Conservation (phyloP, 2,329 filamentous ascomycete species). For the Ilyonectria mors-panacis region DNA sequence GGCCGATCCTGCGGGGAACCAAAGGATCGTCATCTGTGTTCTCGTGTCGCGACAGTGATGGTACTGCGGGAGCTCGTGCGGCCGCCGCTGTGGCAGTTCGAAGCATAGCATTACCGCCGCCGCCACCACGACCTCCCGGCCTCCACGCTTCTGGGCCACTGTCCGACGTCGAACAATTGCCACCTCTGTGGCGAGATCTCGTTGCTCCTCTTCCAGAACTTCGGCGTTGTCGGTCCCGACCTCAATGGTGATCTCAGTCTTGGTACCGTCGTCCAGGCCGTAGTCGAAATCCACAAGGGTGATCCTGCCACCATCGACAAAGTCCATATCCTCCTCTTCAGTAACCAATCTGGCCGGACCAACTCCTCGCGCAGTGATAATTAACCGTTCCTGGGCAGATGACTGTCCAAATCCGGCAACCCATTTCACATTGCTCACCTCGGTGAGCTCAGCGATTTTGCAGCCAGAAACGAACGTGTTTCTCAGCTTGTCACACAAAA, state of each 20-base stretch:
- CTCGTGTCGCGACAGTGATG: slow-evolving; percentile 49
- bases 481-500: slow-evolving; percentile 76
- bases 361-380: slow-evolving; percentile 82
- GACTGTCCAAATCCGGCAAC: slow-evolving; percentile 69
- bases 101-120: slow-evolving; percentile 55
- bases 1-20: slow-evolving; percentile 64
- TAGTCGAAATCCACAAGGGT: slow-evolving; percentile 83
- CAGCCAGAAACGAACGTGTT: slow-evolving; percentile 80
- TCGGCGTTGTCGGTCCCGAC: slow-evolving; percentile 80
- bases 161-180: slow-evolving; percentile 84
- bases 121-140: slow-evolving; percentile 52
- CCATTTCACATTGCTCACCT: slow-evolving; percentile 80
- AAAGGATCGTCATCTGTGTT: slow-evolving; percentile 67
- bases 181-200: slow-evolving; percentile 83
- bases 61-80: slow-evolving; percentile 46
- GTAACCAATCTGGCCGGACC: slow-evolving; percentile 69
- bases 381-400: slow-evolving; percentile 69
- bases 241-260: slow-evolving; percentile 77
- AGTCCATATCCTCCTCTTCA: slow-evolving; percentile 80
- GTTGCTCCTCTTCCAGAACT: slow-evolving; percentile 78
- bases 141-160: slow-evolving; percentile 73
- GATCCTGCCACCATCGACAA: slow-evolving; percentile 84
- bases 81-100: slow-evolving; percentile 64
- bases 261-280: slow-evolving; percentile 67
- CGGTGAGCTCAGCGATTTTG: slow-evolving; percentile 75